A percentile compares a stretch with the other conserved stretches of the same genome.
These are phyloP conservation scores for Blastobotrys robertii DNA, from an alignment of 805 yeast genomes.

Conservation along the genomic window DNA sequence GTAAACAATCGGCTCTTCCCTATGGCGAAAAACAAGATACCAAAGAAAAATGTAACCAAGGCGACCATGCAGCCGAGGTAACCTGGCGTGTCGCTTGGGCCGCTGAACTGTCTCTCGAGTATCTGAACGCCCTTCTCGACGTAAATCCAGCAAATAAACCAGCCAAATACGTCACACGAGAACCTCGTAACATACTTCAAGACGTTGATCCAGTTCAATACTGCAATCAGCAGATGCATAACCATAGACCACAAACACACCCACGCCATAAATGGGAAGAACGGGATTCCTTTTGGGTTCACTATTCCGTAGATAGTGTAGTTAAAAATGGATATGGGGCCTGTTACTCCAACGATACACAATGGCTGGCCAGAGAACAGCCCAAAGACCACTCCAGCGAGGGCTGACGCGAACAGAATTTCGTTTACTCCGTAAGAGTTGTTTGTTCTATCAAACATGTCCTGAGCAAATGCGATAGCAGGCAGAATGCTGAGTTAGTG, in stretches of 20 bases:
- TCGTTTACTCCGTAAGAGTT: conserved; percentile 89
- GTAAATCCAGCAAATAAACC: conserved; percentile 80
- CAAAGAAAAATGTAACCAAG: conserved; percentile 65
- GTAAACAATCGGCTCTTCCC: conserved; percentile 61
- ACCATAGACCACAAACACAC: conserved; percentile 83
- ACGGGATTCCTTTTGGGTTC: conserved; percentile 39
- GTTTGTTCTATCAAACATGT: conserved; percentile 87
- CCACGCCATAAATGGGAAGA: conserved; percentile 95
- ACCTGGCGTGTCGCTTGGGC: conserved; percentile 37
- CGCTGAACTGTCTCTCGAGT: conserved; percentile 55
- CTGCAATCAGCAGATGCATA: conserved; percentile 64
- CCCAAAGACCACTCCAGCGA: conserved; percentile 88
- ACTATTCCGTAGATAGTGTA: conserved; percentile 77
- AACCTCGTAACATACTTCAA: conserved; percentile 66
- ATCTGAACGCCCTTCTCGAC: conserved; percentile 87
- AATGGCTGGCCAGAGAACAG: conserved; percentile 81
- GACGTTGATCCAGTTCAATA: conserved; percentile 55
- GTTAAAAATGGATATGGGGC: conserved; percentile 87
- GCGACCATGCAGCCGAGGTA: conserved; percentile 70
- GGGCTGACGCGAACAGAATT: conserved; percentile 68
- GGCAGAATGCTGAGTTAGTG: conserved; percentile 43
- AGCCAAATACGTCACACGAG: conserved; percentile 89
- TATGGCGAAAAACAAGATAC: conserved; percentile 48
- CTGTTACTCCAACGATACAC: conserved; percentile 94
- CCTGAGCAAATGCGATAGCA: conserved; percentile 93